A percentile compares a stretch with the other conserved stretches of the same genome.
phyloP scores from a whole-genome alignment of 176 grass and related monocot genomes.

The Rhynchospora tenuis region DNA sequence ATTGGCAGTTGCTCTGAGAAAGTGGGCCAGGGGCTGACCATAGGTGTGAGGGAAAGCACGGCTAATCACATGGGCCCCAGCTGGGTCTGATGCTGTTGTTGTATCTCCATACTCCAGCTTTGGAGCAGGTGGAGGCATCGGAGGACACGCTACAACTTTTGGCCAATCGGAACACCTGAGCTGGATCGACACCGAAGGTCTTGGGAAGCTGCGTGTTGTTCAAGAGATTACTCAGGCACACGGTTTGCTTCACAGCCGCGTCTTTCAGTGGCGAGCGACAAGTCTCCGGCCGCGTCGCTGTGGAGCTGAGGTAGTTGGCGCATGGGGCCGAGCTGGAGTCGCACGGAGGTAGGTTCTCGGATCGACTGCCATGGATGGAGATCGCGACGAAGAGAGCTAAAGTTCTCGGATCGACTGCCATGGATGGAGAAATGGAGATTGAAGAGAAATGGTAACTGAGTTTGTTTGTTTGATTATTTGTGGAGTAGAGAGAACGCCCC shows the following conservation, averaged over 20 bases:
- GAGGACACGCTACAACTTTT: conserved; percentile 45
- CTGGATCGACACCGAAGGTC: conserved; percentile 38
- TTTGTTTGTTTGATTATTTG: background rate
- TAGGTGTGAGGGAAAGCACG: conserved; percentile 77
- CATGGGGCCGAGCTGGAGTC: conserved; percentile 42
- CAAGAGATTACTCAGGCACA: conserved; percentile 52
- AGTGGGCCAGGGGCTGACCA: conserved; percentile 78
- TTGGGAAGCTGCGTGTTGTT: conserved; percentile 46
- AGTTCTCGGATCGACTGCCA: background rate
- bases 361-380: background rate
- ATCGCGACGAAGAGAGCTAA: background rate
- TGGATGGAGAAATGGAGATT: background rate
- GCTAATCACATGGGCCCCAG: conserved; percentile 85
- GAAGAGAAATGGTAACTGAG: background rate
- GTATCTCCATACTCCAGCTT: conserved; percentile 72
- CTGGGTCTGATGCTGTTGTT: conserved; percentile 70
- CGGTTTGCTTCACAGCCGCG: conserved; percentile 52
- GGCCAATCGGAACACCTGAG: conserved; percentile 47
- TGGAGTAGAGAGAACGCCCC: background rate
- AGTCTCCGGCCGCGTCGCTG: conserved; percentile 28
- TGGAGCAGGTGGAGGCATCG: conserved; percentile 43
- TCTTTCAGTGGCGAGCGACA: conserved; percentile 61
- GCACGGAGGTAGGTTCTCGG: conserved; percentile 39
- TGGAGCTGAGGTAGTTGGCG: conserved; percentile 50
- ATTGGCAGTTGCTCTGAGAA: conserved; percentile 69